Evolutionary conservation across 2,329 filamentous ascomycete genomes (phyloP).

Genomic region (Phialophora expanda): DNA sequence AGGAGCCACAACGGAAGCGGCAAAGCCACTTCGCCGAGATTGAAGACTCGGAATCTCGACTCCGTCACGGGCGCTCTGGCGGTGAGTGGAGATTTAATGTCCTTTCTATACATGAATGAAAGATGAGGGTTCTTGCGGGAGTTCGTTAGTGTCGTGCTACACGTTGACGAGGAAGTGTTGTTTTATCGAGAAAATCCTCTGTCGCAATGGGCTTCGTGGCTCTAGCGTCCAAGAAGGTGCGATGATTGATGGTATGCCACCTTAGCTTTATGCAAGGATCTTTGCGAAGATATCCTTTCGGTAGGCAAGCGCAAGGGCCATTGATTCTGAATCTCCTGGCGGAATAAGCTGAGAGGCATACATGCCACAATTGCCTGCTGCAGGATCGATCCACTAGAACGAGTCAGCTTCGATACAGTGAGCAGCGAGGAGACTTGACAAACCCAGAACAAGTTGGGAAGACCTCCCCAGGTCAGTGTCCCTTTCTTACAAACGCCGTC

Average conservation of each 20-base stretch:
- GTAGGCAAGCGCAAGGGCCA: slow-evolving; percentile 29
- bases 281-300: slow-evolving; percentile 28
- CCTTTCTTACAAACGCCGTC: slow-evolving; percentile 29
- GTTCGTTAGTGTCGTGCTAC: neutral
- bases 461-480: slow-evolving; percentile 39
- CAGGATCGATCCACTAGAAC: slow-evolving; percentile 38
- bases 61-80: neutral
- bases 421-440: slow-evolving; percentile 2
- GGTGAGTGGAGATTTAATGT: too few species aligned
- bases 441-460: slow-evolving; percentile 39
- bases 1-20: neutral
- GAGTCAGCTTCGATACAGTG: slow-evolving; percentile 6
- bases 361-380: slow-evolving; percentile 35
- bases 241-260: neutral
- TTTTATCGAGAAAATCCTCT: neutral
- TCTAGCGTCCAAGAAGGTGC: neutral
- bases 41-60: neutral
- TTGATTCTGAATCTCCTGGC: slow-evolving; percentile 33
- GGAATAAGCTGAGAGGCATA: slow-evolving; percentile 39
- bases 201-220: neutral
- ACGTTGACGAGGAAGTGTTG: neutral
- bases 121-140: neutral
- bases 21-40: neutral
- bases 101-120: neutral
- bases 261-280: neutral